Base-by-base conservation (phyloP, 2,329 filamentous ascomycete species). In the Paraphoma chrysanthemicola region DNA sequence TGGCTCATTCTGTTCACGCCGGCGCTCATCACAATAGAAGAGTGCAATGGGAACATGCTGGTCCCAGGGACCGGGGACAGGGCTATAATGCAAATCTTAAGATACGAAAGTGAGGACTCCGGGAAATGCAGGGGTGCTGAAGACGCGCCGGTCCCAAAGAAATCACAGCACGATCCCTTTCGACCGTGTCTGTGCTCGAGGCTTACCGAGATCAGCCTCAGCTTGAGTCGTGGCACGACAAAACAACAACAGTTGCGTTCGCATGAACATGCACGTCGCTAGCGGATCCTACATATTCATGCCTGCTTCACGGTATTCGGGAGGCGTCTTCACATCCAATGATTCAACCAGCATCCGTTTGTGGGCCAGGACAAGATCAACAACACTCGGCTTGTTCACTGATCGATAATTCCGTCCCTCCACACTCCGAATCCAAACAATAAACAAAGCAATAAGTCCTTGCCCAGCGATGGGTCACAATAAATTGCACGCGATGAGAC, bases 141-240 rank as follows among this genome's bases (percentile, higher is more conserved):
- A 56, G 33, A 50, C 48, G 42, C 29, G 41, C 8, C 11, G 14
- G 39, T 17, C 14, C 39, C 12, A n/a, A 16, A 39, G 53, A 56
- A 48, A 18, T 47, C 56, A 53, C 50, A 48, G 54, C 55, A 47
- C 59, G 51, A 59, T 59, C 56, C 59, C 51, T 18, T 36, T 18
- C 7, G 18, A 46, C 17, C 30, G 41, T 51, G 56, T 33, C 38
- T 30, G 23, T 51, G 38, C 53, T 45, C 46, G 48, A 48, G 36
- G 30, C 33, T 36, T 36, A 36, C 33, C 33, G 14, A 36, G 29
- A 23, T 43, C 44, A 49, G 49, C 44, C 53, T 53, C 31, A 29
- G 33, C 46, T n/a, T 49, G 53, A 51, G 23, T 64, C 59, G 59
- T 61, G 49, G 54, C 57, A 53, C 51, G 52, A 49, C 56, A 48